Percentiles rank a stretch among this genome's conserved stretches.
Conservation (phyloP, 140 eudicot genomes). For the Flaveria floridana region DNA sequence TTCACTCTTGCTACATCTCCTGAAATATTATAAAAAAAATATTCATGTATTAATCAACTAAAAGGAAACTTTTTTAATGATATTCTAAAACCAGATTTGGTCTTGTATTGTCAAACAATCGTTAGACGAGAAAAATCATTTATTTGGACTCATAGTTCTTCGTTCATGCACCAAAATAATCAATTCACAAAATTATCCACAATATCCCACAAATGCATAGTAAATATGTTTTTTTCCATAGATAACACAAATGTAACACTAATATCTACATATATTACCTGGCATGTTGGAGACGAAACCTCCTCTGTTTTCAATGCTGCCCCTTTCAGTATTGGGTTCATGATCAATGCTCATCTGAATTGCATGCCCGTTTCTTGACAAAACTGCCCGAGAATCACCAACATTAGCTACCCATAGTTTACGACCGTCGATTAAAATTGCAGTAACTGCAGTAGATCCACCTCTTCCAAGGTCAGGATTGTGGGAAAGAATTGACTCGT, state of each 20-base stretch:
- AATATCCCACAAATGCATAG: not conserved
- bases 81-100: not conserved
- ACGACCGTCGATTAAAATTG: constrained; percentile 59
- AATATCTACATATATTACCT: constrained; percentile 41
- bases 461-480: constrained; percentile 83
- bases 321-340: constrained; percentile 82
- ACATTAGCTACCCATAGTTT: constrained; percentile 84
- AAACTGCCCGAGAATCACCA: constrained; percentile 88
- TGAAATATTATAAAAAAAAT: constrained; percentile 26
- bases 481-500: constrained; percentile 73
- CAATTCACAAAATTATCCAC: not conserved
- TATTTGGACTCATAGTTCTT: not conserved
- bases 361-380: constrained; percentile 78
- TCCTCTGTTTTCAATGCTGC: constrained; percentile 78
- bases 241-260: constrained; percentile 8
- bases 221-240: not conserved
- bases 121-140: not conserved
- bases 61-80: not conserved
- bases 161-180: no score
- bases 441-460: constrained; percentile 92
- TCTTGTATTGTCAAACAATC: not conserved
- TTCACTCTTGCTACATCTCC: constrained; percentile 96
- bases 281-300: constrained; percentile 98
- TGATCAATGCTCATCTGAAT: constrained; percentile 81
- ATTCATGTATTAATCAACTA: not conserved